Percentiles rank a stretch among this genome's conserved stretches.
These are phyloP conservation scores for Penicillium ucsense DNA, from an alignment of 495 filamentous ascomycete genomes.

Conservation along the genomic window DNA sequence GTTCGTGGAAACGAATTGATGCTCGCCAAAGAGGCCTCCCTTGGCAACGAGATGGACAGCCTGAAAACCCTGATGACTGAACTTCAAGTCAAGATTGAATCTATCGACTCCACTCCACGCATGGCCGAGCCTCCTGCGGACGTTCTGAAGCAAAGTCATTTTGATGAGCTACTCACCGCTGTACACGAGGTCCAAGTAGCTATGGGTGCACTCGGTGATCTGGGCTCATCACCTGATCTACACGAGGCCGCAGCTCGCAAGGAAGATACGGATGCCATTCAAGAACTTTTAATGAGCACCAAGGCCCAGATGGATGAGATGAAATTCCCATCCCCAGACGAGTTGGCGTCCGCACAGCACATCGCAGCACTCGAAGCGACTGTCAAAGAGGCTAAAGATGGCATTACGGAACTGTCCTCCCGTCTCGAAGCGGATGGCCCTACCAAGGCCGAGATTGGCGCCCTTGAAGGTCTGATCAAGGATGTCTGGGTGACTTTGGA, in stretches of 20 bases:
- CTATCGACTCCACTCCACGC: slow-evolving; percentile 55
- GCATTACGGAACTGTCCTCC: slow-evolving; percentile 46
- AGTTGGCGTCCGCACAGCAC: slow-evolving; percentile 63
- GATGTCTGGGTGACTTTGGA: slow-evolving; percentile 65
- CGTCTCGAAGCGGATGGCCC: slow-evolving; percentile 53
- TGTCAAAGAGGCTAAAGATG: slow-evolving; percentile 61
- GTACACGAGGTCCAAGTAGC: slow-evolving; percentile 50
- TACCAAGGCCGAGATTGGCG: slow-evolving; percentile 65
- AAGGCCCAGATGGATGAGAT: slow-evolving; percentile 76
- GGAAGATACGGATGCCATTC: slow-evolving; percentile 80
- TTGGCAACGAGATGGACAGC: slow-evolving; percentile 66
- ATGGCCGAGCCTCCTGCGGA: slow-evolving; percentile 31
- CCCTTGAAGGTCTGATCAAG: slow-evolving; percentile 65
- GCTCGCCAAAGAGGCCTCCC: slow-evolving; percentile 39
- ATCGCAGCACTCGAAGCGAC: slow-evolving; percentile 62
- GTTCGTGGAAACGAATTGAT: slow-evolving; percentile 45
- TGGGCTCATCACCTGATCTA: slow-evolving; percentile 25
- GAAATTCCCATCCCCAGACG: slow-evolving; percentile 48
- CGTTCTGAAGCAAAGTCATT: slow-evolving; percentile 45
- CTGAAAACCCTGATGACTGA: slow-evolving; percentile 74
- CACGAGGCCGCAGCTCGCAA: slow-evolving; percentile 41
- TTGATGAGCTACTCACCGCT: slow-evolving; percentile 49
- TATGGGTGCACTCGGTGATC: slow-evolving; percentile 39
- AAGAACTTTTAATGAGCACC: slow-evolving; percentile 74
- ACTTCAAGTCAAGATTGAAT: slow-evolving; percentile 72